phyloP scores from a whole-genome alignment of 129 eudicot genomes.

The Gnaphalium uliginosum region DNA sequence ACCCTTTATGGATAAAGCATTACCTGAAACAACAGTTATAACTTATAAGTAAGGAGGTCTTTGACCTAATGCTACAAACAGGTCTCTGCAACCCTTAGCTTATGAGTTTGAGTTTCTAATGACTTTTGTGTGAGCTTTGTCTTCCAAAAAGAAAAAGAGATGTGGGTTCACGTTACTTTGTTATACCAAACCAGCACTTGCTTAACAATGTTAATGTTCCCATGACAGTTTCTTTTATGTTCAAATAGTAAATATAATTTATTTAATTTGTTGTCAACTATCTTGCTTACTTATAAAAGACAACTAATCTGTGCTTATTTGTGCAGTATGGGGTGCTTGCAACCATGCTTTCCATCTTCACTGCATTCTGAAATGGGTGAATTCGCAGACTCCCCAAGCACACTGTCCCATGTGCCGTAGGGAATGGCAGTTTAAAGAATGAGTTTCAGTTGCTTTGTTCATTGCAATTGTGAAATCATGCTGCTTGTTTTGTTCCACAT shows the following conservation, averaged over 20 bases:
- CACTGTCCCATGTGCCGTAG: conserved; percentile 95
- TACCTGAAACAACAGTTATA: not conserved
- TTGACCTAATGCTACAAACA: not conserved
- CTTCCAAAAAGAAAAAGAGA: not conserved
- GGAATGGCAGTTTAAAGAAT: conserved; percentile 95
- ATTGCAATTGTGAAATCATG: too few species aligned
- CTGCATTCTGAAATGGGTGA: conserved; percentile 98
- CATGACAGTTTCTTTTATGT: not conserved
- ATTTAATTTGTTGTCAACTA: not conserved
- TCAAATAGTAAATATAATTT: not conserved
- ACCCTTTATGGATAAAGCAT: not conserved
- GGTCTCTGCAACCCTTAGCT: not conserved
- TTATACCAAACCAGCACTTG: not conserved
- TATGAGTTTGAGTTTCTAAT: not conserved
- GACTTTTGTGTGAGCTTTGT: not conserved
- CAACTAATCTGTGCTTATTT: not conserved
- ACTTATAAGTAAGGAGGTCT: not conserved
- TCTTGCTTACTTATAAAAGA: not conserved
- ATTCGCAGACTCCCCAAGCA: conserved; percentile 88
- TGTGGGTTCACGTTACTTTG: not conserved
- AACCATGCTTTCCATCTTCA: conserved; percentile 98
- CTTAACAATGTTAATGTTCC: not conserved
- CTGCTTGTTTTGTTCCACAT: too few species aligned
- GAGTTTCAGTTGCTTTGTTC: conserved; percentile 25
- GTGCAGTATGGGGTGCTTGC: conserved; percentile 98